These are phyloP conservation scores for Chaetomium globosum DNA, from an alignment of 2,329 filamentous ascomycete genomes.

Conservation along the genomic window DNA sequence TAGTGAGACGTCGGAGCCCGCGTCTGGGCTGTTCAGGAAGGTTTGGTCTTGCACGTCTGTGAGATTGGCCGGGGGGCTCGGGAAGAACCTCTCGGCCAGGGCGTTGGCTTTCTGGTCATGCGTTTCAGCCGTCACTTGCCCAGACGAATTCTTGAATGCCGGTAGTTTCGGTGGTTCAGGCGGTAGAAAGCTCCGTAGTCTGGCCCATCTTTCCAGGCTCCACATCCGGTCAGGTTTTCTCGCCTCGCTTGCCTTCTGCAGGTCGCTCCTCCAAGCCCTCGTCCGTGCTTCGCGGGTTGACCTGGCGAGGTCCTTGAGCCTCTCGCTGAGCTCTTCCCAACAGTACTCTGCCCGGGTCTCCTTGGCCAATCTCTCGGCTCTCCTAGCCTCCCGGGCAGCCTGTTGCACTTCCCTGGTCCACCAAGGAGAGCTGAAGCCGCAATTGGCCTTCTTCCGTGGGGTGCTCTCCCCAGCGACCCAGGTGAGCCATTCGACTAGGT, in stretches of 20 bases:
- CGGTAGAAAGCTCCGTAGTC: slow-evolving; percentile 4
- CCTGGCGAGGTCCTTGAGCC: slow-evolving; percentile 10
- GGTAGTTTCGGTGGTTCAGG: slow-evolving; percentile 6
- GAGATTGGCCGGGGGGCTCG: slow-evolving; percentile 1
- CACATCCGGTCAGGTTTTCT: slow-evolving; percentile 19
- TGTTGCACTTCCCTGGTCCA: slow-evolving; percentile 4
- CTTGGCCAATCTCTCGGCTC: slow-evolving; percentile 17
- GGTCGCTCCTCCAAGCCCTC: not conserved
- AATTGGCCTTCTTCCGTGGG: slow-evolving; percentile 7
- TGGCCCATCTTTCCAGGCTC: slow-evolving; percentile 7
- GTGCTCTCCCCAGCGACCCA: slow-evolving; percentile 1
- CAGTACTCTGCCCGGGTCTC: slow-evolving; percentile 16
- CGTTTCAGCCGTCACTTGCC: too few relatives aligned
- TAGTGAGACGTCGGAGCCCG: slow-evolving; percentile 4
- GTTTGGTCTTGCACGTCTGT: not conserved
- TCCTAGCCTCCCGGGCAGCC: slow-evolving; percentile 2
- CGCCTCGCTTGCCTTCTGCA: slow-evolving; percentile 1
- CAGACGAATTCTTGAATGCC: too few relatives aligned
- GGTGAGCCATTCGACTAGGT: not conserved
- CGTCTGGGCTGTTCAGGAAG: not conserved
- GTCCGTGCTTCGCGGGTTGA: not conserved
- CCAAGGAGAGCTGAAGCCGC: slow-evolving; percentile 1
- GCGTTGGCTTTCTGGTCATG: too few relatives aligned
- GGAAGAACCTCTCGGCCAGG: too few relatives aligned
- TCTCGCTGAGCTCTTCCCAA: slow-evolving; percentile 14